These are phyloP conservation scores for Calvatia gigantea DNA, from an alignment of 768 basidiomycete genomes.

Conservation along the genomic window DNA sequence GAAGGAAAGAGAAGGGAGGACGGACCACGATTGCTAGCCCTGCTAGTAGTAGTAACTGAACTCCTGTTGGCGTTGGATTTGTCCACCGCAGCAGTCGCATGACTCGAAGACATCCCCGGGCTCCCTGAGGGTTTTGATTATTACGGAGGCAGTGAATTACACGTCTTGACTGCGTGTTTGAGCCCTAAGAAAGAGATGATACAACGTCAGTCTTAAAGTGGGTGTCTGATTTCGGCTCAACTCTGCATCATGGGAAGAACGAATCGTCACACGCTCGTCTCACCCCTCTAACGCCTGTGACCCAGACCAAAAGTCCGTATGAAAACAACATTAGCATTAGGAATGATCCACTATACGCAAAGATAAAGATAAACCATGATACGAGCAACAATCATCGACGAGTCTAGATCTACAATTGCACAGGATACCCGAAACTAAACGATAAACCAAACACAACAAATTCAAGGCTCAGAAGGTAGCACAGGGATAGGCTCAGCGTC, in stretches of 20 bases:
- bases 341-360: not conserved
- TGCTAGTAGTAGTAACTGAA: conserved; percentile 27
- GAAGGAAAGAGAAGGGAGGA: conserved; percentile 20
- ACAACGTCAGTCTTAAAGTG: not conserved
- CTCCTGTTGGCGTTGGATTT: not conserved
- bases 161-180: conserved; percentile 3
- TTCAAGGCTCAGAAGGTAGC: conserved; percentile 7
- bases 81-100: not conserved
- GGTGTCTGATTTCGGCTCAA: not conserved
- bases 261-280: conserved; percentile 4
- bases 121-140: not conserved
- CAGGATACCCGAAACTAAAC: not conserved
- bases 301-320: not conserved
- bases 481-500: conserved; percentile 23
- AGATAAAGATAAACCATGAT: not conserved
- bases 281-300: not conserved
- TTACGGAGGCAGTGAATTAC: not conserved
- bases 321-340: not conserved
- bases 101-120: conserved; percentile 2
- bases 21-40: conserved; percentile 50
- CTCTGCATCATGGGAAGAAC: not conserved
- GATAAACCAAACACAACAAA: not conserved
- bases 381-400: not conserved
- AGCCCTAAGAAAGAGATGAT: not conserved
- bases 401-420: not conserved